Base-by-base conservation (phyloP, 352 stramenopile species). In the Pythium dissimile region DNA sequence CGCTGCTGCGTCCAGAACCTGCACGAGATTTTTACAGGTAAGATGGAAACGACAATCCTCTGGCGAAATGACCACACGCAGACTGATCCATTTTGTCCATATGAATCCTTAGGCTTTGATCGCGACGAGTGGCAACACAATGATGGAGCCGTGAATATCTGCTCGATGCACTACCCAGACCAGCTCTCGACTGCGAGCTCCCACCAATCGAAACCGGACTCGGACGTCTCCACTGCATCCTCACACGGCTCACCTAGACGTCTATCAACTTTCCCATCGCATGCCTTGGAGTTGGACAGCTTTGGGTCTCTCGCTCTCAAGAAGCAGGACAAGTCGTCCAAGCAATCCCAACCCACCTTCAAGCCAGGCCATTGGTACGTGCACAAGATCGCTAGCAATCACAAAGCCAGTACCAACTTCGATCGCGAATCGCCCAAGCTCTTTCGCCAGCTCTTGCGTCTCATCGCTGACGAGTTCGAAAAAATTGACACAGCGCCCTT, bases 91-190 rank as follows among this genome's bases (percentile, higher is more conserved):
- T 2, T 49, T 20, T 7, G 23, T 49, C 13, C 20, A 20, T 18
- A n/a, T 43, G n/a, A 38, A 37, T 10, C 12, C n/a, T 6, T 32
- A 74, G 67, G 77, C n/a, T 87, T 86, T 42, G 71, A 89, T 35
- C 41, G 59, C 7, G 54, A 59, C 27, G 66, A 75, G 45, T 90
- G 80, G 80, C 67, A 74, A 21, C 73, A 75, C 62, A 90, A 88
- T 27, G 80, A 90, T 24, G 80, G 80, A 12, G 71, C 74, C 0
- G 78, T 91, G 20, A 91, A 91, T 57, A 82, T 88, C 44, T 69
- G 71, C 20, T 89, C 80, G 21, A 88, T 89, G 80, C 47, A 83
- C 20, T 45, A 37, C 16, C 55, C 55, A 21, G 26, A 58, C n/a
- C 38, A 23, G 21, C n/a, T 59, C 21, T 2, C 6, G 34, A 18